A percentile compares a stretch with the other conserved stretches of the same genome.
These are phyloP conservation scores for Inosperma sp. DNA, from an alignment of 768 basidiomycete genomes.

Conservation along the genomic window DNA sequence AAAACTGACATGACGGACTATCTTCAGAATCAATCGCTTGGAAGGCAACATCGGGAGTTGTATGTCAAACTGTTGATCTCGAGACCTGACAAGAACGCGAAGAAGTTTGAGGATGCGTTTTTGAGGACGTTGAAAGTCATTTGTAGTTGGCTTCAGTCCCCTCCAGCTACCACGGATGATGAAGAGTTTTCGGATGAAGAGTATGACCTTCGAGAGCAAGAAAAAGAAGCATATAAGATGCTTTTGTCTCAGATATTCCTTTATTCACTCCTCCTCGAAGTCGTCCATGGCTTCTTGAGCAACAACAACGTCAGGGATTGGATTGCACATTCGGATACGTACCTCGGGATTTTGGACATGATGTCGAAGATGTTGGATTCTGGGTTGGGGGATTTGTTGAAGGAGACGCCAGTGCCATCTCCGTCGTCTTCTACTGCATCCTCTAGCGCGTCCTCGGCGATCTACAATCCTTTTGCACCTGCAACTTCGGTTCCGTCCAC, in stretches of 20 bases:
- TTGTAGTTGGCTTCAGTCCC: conserved; percentile 19
- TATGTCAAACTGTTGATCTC: conserved; percentile 23
- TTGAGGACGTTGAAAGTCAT: conserved; percentile 21
- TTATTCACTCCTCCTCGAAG: conserved; percentile 29
- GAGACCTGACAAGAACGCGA: conserved; percentile 21
- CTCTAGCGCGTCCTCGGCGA: neutral
- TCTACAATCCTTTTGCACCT: conserved; percentile 8
- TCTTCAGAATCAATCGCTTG: conserved; percentile 10
- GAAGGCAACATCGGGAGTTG: conserved; percentile 17
- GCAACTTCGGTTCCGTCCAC: neutral
- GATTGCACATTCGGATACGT: conserved; percentile 33
- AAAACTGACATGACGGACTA: conserved; percentile 7
- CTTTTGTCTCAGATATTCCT: conserved; percentile 19
- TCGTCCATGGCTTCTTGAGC: conserved; percentile 29
- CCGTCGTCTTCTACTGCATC: neutral
- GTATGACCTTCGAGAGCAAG: conserved; percentile 10
- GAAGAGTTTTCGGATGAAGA: conserved; percentile 10
- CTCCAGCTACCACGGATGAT: conserved; percentile 3
- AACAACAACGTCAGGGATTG: conserved; percentile 33
- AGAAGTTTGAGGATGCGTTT: conserved; percentile 24
- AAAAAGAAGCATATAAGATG: neutral
- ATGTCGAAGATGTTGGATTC: conserved; percentile 25
- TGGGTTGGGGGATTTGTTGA: conserved; percentile 16
- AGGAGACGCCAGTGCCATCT: conserved; percentile 3
- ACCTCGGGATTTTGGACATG: conserved; percentile 28